phyloP scores from a whole-genome alignment of 345 rosid genomes.

The Gossypium bickii region DNA sequence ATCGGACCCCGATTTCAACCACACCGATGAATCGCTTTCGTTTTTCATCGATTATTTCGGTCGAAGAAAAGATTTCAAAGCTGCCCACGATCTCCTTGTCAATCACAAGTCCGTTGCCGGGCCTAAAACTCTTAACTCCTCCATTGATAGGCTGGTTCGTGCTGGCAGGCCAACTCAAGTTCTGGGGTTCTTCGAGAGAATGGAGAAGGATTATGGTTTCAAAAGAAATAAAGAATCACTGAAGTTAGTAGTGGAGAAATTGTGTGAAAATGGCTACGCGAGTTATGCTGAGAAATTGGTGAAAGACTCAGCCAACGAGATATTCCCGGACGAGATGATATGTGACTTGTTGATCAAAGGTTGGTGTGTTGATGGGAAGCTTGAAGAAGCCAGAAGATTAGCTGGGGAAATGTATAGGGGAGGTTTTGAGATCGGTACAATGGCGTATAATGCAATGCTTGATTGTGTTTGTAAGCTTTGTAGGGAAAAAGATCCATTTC shows the following conservation, averaged over 20 bases:
- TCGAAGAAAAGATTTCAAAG: conserved; percentile 88
- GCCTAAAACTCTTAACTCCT: conserved; percentile 42
- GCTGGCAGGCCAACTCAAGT: conserved; percentile 75
- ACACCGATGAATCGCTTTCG: conserved; percentile 72
- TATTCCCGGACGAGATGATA: conserved; percentile 75
- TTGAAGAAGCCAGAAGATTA: conserved; percentile 84
- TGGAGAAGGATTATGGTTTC: conserved; percentile 73
- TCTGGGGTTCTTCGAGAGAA: conserved; percentile 62
- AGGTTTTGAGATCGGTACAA: conserved; percentile 75
- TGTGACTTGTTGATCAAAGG: conserved; percentile 87
- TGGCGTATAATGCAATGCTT: conserved; percentile 65
- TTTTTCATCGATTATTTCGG: conserved; percentile 76
- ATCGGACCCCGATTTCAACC: conserved; percentile 40
- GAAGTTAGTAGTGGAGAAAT: conserved; percentile 54
- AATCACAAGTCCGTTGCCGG: conserved; percentile 51
- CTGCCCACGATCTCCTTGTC: conserved; percentile 54
- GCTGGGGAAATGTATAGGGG: conserved; percentile 94
- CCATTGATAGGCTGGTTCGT: conserved; percentile 65
- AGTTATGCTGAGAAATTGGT: conserved; percentile 86
- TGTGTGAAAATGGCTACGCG: conserved; percentile 66
- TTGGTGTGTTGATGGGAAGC: conserved; percentile 81
- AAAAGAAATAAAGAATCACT: conserved; percentile 66
- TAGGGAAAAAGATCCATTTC: conserved; percentile 73
- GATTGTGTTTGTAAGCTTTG: conserved; percentile 92
- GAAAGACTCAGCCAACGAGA: conserved; percentile 67